These are phyloP conservation scores for Mycena rebaudengoi DNA, from an alignment of 768 basidiomycete species.

Conservation along the genomic window DNA sequence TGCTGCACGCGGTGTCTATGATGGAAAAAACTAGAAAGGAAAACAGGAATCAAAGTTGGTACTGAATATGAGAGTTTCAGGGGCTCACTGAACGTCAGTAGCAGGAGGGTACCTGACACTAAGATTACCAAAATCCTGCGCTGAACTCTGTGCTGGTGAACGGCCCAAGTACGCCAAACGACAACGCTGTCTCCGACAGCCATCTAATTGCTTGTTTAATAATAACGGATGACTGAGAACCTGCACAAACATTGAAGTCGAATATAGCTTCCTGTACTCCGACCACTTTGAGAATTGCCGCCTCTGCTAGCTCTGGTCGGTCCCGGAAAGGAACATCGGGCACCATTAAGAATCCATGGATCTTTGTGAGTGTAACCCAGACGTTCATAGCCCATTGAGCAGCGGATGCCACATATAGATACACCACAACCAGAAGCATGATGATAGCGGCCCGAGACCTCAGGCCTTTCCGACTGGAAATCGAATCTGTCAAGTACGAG, in stretches of 20 bases:
- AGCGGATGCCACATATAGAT: slow-evolving; percentile 17
- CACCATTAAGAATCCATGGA: slow-evolving; percentile 11
- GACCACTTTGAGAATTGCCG: slow-evolving; percentile 1
- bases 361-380: slow-evolving; percentile 5
- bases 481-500: slow-evolving; percentile 9
- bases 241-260: slow-evolving; percentile 14
- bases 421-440: slow-evolving; percentile 19
- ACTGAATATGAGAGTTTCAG: slow-evolving; percentile 3
- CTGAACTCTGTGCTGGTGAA: slow-evolving; percentile 1
- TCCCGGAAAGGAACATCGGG: slow-evolving; percentile 10
- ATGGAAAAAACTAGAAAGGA: slow-evolving; percentile 12
- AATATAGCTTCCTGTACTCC: slow-evolving; percentile 12
- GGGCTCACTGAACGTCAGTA: slow-evolving; percentile 12
- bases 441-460: slow-evolving; percentile 5
- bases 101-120: slow-evolving; percentile 11
- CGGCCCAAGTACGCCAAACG: slow-evolving; percentile 7
- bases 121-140: slow-evolving; percentile 6
- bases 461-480: slow-evolving; percentile 18
- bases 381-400: slow-evolving; percentile 17
- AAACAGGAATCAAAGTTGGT: slow-evolving; percentile 1
- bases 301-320: slow-evolving; percentile 1
- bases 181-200: slow-evolving; percentile 6
- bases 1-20: slow-evolving; percentile 13
- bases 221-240: slow-evolving; percentile 5
- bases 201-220: slow-evolving; percentile 6